phyloP scores from a whole-genome alignment of 192 early-diverging fungal genomes.

The Allomyces macrogynus region DNA sequence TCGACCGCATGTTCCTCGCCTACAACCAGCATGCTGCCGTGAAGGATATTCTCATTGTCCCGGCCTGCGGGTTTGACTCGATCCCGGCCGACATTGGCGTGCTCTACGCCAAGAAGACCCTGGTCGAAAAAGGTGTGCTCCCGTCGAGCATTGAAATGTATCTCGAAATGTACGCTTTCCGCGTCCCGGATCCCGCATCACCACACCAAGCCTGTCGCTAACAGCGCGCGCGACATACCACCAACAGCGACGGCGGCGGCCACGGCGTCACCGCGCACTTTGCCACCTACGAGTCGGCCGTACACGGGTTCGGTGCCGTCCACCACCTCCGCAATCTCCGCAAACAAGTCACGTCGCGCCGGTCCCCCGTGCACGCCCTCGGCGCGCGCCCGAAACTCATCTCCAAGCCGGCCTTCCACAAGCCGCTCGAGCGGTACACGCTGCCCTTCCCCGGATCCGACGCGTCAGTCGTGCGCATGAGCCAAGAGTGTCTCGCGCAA shows the following conservation, averaged over 20 bases:
- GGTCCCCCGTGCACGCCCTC: constrained; percentile 18
- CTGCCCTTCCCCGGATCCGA: constrained; percentile 6
- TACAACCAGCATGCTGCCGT: constrained; percentile 27
- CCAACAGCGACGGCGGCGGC: too few species aligned
- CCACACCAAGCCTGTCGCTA: too few species aligned
- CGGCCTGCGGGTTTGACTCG: constrained; percentile 40
- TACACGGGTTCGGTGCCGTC: constrained; percentile 10
- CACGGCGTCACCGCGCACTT: constrained; percentile 27
- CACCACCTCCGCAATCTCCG: constrained; percentile 7
- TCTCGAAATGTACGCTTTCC: constrained; percentile 9
- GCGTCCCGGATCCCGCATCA: constrained; percentile 16
- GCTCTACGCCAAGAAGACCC: constrained; percentile 29
- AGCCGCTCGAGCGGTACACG: constrained; percentile 4
- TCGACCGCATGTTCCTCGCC: constrained; percentile 36
- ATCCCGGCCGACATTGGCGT: constrained; percentile 48
- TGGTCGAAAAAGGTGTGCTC: constrained; percentile 13
- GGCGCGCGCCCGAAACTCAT: constrained; percentile 19
- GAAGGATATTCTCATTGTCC: constrained; percentile 28
- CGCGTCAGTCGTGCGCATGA: constrained; percentile 7
- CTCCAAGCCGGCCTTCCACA: constrained; percentile 18
- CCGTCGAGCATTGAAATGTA: constrained; percentile 40
- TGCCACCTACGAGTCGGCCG: constrained; percentile 42
- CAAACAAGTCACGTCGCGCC: constrained; percentile 9
- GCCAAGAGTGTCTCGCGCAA: constrained; percentile 15
- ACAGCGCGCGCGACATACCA: too few species aligned